Evolutionary conservation across 148 eudicot species (phyloP), one percentile per base, ranked within the genome.

Genomic region (Camellia japonica): DNA sequence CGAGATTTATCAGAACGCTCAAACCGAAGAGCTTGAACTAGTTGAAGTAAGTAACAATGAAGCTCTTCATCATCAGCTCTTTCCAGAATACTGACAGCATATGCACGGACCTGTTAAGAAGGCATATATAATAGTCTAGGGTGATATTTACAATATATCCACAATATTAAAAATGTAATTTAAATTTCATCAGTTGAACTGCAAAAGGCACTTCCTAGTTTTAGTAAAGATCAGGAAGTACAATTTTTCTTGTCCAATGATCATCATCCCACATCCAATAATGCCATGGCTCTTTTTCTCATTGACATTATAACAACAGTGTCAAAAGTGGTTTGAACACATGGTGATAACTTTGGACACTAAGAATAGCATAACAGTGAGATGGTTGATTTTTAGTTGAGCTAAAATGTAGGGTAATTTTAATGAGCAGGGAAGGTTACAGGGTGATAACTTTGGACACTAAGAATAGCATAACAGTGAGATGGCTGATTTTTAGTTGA

Each of bases 61-160:
- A 96, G 92, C 89, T 96, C 99, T 82, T 96, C 99, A 83, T 96
- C 99, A 83, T 91, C 98, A 82, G 99, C 99, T 87, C 97, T 91
- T 85, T 91, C 95, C 86, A 96, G 94, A 75, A 96, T 97, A 85
- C 90, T 87, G 68, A 96, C 98, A 85, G 99, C 99, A 84, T 96
- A 94, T 60, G 93, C 98, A 86, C 99, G 98, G 80, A 96, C 99
- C 99, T 96, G 90, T 83, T 68, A 43, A 67, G 18, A 78, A 5
- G 78, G 44, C 68, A 84, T 75, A 23, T 65, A 79, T 42, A 70
- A 79, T 42, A 70, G 56, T 23, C 20, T 61, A 63, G 30, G 63
- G 72, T 49, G 30, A 59, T 59, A 62, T 71, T 6, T 11, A 70
- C 4, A 73, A 15, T 0, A 44, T 12, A 49, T 43, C 66, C 55